A percentile compares a stretch with the other conserved stretches of the same genome.
These are phyloP conservation scores for Cercospora citrullina DNA, from an alignment of 2,329 filamentous ascomycete species.

Conservation along the genomic window DNA sequence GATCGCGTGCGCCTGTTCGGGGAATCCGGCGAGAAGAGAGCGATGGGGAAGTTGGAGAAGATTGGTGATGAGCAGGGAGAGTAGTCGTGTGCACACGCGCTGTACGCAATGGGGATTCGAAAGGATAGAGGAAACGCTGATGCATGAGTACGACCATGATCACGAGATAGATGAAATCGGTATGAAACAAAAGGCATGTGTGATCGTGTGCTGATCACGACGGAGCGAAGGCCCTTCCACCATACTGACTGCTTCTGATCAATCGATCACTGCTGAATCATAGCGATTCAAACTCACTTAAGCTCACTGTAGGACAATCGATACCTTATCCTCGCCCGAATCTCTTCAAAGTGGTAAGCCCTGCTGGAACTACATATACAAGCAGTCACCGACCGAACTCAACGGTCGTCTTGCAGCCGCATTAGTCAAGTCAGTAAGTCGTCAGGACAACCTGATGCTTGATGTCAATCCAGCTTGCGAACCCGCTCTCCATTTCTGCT, in stretches of 20 bases:
- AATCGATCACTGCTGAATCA: background rate
- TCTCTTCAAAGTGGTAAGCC: background rate
- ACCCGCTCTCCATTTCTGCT: background rate
- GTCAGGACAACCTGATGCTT: background rate
- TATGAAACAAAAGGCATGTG: background rate
- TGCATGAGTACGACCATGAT: background rate
- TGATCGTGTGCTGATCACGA: background rate
- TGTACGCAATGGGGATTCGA: background rate
- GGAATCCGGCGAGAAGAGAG: slow-evolving; percentile 85
- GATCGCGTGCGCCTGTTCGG: slow-evolving; percentile 80
- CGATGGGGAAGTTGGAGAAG: slow-evolving; percentile 95
- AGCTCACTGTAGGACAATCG: background rate
- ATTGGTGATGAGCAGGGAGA: slow-evolving; percentile 67
- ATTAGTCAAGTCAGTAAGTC: background rate
- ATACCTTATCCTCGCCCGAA: background rate
- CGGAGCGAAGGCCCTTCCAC: background rate
- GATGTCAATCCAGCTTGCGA: background rate
- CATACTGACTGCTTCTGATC: background rate
- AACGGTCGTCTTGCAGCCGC: background rate
- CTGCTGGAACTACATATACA: background rate
- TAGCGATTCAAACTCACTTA: background rate
- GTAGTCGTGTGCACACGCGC: background rate
- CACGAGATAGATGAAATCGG: background rate
- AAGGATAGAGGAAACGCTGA: background rate
- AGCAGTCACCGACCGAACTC: background rate